Evolutionary conservation across 306 rosid genomes (phyloP), one percentile per base, ranked within the genome.

Genomic region (Quillaja saponaria): DNA sequence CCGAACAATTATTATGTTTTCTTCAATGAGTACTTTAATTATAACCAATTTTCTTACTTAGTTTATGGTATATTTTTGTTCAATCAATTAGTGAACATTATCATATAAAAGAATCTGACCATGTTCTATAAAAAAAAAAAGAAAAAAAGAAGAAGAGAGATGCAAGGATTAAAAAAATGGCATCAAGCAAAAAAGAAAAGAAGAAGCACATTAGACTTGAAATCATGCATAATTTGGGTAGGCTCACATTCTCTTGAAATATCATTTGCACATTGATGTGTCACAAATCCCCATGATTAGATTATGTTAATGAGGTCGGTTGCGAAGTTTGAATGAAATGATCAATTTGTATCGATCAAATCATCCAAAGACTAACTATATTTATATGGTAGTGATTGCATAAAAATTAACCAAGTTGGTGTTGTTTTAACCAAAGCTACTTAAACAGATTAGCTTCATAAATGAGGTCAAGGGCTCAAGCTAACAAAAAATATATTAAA

Each of bases 281-380:
- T 57, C 73, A 41, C 53, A 49, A 16, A 41, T 81, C 70, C 76
- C 55, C 62, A 85, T 80, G 66, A 79, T 79, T 77, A 67, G 84
- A 88, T 81, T 69, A 67, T 49, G 64, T 14, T 83, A 67, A 67
- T 58, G 45, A 64, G 66, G 82, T 58, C 71, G 60, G 76, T 54
- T 46, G 8, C 7, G 66, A 72, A 61, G 77, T 62, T 68, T 63
- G 57, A 49, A 61, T 69, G 59, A 77, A 41, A 39, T 58, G 13
- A 47, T 35, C 65, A 20, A 71, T 10, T 69, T 63, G 47, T 49
- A 58, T 66, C 58, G 28, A 51, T 63, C 52, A 40, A 68, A 34
- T 15, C 56, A 39, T 66, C 68, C 49, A n/a, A n/a, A 69, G 60
- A 62, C 50, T n/a, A 48, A 50, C 55, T 55, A 18, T 46, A 48